A percentile compares a stretch with the other conserved stretches of the same genome.
Evolutionary conservation across 2,329 filamentous ascomycete genomes (phyloP).

Genomic region (Aspergillus sp.): DNA sequence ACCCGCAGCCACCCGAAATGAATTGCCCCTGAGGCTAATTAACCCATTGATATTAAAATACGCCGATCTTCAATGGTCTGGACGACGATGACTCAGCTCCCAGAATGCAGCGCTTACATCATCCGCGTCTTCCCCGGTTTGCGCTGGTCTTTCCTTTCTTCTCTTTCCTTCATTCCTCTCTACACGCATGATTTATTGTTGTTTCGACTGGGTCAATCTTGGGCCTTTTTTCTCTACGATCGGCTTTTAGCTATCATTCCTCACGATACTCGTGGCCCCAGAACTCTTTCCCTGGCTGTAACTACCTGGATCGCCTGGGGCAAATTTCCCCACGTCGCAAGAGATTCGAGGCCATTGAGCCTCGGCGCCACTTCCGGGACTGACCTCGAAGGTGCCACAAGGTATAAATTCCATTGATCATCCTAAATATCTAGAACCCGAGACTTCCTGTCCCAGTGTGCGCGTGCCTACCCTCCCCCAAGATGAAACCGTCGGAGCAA

Average conservation of each 20-base stretch:
- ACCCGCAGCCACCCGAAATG: too few species aligned
- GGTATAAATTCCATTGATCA: not conserved
- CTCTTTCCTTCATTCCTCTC: too few species aligned
- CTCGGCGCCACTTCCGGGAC: not conserved
- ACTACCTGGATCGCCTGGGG: not conserved
- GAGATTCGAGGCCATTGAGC: conserved; percentile 6
- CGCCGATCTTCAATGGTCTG: not conserved
- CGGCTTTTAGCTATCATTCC: not conserved
- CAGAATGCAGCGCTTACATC: not conserved
- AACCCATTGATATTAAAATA: too few species aligned
- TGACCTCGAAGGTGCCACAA: not conserved
- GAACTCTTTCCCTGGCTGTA: not conserved
- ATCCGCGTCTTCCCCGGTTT: not conserved
- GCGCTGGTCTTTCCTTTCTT: not conserved
- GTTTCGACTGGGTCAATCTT: not conserved
- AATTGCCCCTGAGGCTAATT: too few species aligned
- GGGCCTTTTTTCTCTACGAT: not conserved
- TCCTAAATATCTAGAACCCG: not conserved
- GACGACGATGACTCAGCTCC: not conserved
- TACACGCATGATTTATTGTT: not conserved
- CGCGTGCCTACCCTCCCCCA: not conserved
- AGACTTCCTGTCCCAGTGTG: not conserved
- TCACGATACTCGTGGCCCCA: not conserved
- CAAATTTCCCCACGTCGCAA: conserved; percentile 5
- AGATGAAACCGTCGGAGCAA: conserved; percentile 31